A percentile compares a stretch with the other conserved stretches of the same genome.
These are phyloP conservation scores for Pseudozyma thailandica DNA, from an alignment of 1,284 basidiomycete species.

Conservation along the genomic window DNA sequence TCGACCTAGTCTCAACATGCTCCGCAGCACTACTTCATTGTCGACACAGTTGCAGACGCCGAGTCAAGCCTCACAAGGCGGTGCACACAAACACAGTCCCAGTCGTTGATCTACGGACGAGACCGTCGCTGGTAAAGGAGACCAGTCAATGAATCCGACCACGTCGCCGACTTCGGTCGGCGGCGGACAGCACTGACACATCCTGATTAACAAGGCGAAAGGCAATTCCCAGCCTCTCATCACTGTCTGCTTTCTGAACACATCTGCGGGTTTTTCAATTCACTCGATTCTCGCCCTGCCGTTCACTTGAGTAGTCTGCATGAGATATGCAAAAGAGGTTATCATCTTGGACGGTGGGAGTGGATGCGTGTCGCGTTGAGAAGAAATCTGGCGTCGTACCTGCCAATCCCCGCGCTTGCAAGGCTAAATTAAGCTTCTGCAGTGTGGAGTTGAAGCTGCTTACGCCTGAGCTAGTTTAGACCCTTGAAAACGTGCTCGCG, in stretches of 20 bases:
- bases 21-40: slow-evolving; percentile 33
- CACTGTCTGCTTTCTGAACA: background rate
- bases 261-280: background rate
- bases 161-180: background rate
- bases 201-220: slow-evolving; percentile 40
- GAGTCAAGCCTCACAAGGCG: slow-evolving; percentile 12
- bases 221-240: slow-evolving; percentile 14
- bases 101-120: slow-evolving; percentile 28
- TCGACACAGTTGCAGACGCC: slow-evolving; percentile 32
- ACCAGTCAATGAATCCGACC: background rate
- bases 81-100: slow-evolving; percentile 12
- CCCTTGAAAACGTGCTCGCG: too few relatives aligned
- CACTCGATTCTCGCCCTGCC: too few relatives aligned
- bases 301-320: too few relatives aligned
- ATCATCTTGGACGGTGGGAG: background rate
- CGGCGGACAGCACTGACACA: slow-evolving; percentile 22
- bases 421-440: background rate
- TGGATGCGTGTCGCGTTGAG: slow-evolving; percentile 5
- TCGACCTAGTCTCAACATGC: slow-evolving; percentile 42
- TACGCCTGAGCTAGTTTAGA: background rate
- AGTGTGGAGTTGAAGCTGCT: background rate
- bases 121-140: background rate
- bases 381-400: slow-evolving; percentile 1
- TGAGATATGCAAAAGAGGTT: too few relatives aligned
- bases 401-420: slow-evolving; percentile 1